Evolutionary conservation across 768 basidiomycete species (phyloP).

Genomic region (Boletus pseudo-olivaceus): DNA sequence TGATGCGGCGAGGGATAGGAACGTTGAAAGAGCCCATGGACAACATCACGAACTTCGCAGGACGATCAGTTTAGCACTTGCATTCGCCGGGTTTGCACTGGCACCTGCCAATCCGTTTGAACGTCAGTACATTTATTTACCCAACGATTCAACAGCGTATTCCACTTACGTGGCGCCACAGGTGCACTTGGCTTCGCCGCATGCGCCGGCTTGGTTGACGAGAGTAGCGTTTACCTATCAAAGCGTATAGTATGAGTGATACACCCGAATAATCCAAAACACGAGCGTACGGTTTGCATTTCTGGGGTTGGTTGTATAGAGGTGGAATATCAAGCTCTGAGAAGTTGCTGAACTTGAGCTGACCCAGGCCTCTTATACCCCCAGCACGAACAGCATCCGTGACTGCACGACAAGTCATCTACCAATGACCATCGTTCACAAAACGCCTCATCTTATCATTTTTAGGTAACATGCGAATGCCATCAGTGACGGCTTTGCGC

Average conservation of each 20-base stretch:
- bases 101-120: conserved; percentile 5
- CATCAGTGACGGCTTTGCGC: neutral
- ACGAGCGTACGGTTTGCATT: conserved; percentile 17
- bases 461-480: neutral
- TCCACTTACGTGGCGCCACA: conserved; percentile 10
- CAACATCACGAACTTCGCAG: neutral
- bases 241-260: neutral
- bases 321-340: neutral
- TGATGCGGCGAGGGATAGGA: neutral
- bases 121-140: neutral
- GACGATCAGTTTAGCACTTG: conserved; percentile 7
- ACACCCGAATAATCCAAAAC: neutral
- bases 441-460: neutral
- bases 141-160: neutral
- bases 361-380: conserved; percentile 7
- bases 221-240: conserved; percentile 9
- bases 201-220: conserved; percentile 15
- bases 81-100: conserved; percentile 13
- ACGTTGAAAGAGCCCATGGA: neutral
- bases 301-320: neutral
- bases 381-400: neutral
- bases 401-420: no score
- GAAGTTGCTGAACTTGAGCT: no score
- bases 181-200: conserved; percentile 3
- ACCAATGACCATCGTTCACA: neutral